Evolutionary conservation across 1,284 basidiomycete genomes (phyloP).

Genomic region (Testicularia cyperi): DNA sequence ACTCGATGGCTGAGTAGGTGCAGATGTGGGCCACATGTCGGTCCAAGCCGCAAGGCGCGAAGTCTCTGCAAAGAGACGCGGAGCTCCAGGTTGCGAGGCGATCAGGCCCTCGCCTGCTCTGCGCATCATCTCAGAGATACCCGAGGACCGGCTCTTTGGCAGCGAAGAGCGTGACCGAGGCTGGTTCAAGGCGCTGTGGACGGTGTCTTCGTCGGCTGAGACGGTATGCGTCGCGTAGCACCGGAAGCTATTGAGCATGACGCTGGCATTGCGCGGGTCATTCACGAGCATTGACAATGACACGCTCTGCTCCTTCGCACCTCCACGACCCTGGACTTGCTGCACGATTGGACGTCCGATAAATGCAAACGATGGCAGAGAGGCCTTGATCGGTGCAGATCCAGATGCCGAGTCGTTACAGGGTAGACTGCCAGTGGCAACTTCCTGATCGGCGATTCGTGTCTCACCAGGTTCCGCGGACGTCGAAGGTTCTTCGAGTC

Average conservation of each 20-base stretch:
- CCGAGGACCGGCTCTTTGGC: slow-evolving; percentile 18
- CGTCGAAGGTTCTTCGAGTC: slow-evolving; percentile 2
- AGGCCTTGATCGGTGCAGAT: no score
- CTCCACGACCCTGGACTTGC: no score
- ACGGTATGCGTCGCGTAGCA: slow-evolving; percentile 26
- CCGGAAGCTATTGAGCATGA: slow-evolving; percentile 17
- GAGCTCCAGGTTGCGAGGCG: slow-evolving; percentile 3
- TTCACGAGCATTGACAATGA: slow-evolving; percentile 10
- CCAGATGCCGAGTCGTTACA: no score
- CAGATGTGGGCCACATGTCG: no score
- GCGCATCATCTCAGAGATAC: slow-evolving; percentile 35
- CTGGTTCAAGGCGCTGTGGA: slow-evolving; percentile 1
- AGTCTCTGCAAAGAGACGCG: slow-evolving; percentile 18
- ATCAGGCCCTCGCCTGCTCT: slow-evolving; percentile 25
- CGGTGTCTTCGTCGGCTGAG: background rate
- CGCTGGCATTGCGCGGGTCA: slow-evolving; percentile 11
- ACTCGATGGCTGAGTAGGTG: no score
- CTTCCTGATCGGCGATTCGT: no score
- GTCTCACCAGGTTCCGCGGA: background rate
- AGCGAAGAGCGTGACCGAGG: no score
- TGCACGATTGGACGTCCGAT: no score
- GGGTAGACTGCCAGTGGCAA: no score
- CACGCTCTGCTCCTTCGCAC: no score
- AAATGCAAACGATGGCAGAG: no score
- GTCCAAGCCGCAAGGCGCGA: slow-evolving; percentile 19